Evolutionary conservation across 1,139 yeast genomes (phyloP), one percentile per base, ranked within the genome.

Genomic region (Taiozyma sp.): DNA sequence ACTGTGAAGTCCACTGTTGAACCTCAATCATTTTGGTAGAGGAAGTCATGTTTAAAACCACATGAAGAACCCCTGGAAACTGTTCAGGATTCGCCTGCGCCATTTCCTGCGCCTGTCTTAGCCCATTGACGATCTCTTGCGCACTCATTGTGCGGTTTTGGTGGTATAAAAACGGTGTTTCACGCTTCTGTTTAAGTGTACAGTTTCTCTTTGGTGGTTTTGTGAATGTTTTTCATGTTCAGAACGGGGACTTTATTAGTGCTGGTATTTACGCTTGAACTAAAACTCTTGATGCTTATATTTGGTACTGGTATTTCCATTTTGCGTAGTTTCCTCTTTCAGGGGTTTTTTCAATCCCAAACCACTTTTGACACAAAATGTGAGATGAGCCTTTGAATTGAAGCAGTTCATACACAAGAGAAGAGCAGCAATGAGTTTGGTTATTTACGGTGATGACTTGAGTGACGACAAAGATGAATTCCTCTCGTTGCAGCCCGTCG

Each of bases 31-130:
- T 70, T 69, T 57, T 69, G 64, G 52, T 62, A 59, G 57, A 67
- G 64, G 59, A 44, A 34, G 63, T 66, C 52, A 80, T 71, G 49
- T 75, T 73, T 48, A 77, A 69, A 40, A 82, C 75, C 42, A 80
- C 81, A 45, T 78, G 72, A 44, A 80, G 66, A 21, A 81, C 83
- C 53, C 77, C 80, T 4, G 83, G 78, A 53, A 79, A 74, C 50
- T 75, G 68, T 40, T 72, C 68, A 1, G 75, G 73, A 54, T 72
- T 74, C 30, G 74, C 64, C 55, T 74, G 68, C 1, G 82, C 83
- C 58, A 79, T 67, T 22, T 67, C 65, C 46, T 75, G 73, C 21
- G 86, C 86, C 62, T 79, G 78, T 45, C 72, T 64, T 47, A 81
- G 71, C 54, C 73, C 53, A 58, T 32, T 46, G 32, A 56, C 42